Conservation (phyloP, 139 green algal genomes). For the Pleodorina starrii region DNA sequence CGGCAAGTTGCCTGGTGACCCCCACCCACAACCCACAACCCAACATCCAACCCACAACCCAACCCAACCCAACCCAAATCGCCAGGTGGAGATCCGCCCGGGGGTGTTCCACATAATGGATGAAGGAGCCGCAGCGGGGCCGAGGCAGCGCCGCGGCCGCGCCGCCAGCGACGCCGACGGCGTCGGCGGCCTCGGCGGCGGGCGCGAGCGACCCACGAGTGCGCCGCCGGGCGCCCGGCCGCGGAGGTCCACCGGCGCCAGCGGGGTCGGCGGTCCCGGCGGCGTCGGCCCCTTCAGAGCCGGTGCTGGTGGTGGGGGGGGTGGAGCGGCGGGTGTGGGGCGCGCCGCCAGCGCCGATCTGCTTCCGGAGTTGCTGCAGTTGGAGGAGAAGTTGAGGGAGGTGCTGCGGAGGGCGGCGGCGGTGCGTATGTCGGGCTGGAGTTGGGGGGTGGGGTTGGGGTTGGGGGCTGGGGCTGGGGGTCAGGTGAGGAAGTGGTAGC, state of each 20-base stretch:
- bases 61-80: no score
- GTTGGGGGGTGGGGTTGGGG: no score
- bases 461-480: no score
- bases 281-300: background rate
- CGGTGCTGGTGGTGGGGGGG: background rate
- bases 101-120: slow-evolving; percentile 55
- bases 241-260: background rate
- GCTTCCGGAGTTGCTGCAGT: slow-evolving; percentile 45
- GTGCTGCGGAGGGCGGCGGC: slow-evolving; percentile 46
- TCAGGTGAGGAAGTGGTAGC: no score
- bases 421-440: no score
- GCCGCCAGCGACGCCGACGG: background rate
- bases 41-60: no score
- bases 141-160: background rate
- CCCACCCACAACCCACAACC: no score
- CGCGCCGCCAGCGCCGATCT: slow-evolving; percentile 17
- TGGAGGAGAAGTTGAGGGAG: slow-evolving; percentile 63
- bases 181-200: background rate
- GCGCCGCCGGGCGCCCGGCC: background rate
- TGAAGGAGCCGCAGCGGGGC: background rate
- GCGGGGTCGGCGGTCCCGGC: background rate
- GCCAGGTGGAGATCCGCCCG: slow-evolving; percentile 57
- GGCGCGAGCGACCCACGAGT: background rate
- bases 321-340: background rate
- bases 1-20: no score